Conservation (phyloP, 768 basidiomycete species). For the Mycena epipterygia region DNA sequence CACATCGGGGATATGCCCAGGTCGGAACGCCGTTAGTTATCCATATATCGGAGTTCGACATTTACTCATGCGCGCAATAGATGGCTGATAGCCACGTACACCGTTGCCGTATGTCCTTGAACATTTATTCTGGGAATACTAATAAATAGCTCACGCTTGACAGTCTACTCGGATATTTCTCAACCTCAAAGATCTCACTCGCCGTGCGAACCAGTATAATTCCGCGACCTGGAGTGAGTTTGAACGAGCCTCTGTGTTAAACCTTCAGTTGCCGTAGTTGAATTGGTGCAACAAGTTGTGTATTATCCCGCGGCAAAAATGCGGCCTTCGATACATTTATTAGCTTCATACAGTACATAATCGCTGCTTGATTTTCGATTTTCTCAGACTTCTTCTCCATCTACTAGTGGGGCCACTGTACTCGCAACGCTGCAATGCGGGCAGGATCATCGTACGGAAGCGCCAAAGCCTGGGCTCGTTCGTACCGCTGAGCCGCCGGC, state of each 20-base stretch:
- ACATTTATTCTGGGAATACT: neutral
- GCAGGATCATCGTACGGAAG: neutral
- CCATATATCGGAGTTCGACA: neutral
- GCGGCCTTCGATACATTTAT: too few species aligned
- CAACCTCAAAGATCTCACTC: conserved; percentile 16
- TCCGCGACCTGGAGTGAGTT: conserved; percentile 14
- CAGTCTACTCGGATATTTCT: conserved; percentile 24
- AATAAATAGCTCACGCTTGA: too few species aligned
- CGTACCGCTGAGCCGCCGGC: neutral
- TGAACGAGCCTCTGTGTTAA: neutral
- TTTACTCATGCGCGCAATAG: neutral
- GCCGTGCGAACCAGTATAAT: conserved; percentile 1
- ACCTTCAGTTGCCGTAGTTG: too few species aligned
- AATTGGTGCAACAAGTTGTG: too few species aligned
- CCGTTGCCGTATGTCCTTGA: conserved; percentile 6
- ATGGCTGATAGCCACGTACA: conserved; percentile 20
- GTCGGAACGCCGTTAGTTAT: conserved; percentile 16
- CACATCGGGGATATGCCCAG: conserved; percentile 13
- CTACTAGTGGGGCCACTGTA: neutral
- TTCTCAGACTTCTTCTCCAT: too few species aligned
- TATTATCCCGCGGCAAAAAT: too few species aligned
- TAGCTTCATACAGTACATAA: too few species aligned
- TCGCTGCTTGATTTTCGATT: too few species aligned
- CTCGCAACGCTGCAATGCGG: neutral
- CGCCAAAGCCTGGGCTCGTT: neutral